Evolutionary conservation across 2,329 filamentous ascomycete genomes (phyloP), one percentile per base, ranked within the genome.

Genomic region (Proliferodiscus dingleyae): DNA sequence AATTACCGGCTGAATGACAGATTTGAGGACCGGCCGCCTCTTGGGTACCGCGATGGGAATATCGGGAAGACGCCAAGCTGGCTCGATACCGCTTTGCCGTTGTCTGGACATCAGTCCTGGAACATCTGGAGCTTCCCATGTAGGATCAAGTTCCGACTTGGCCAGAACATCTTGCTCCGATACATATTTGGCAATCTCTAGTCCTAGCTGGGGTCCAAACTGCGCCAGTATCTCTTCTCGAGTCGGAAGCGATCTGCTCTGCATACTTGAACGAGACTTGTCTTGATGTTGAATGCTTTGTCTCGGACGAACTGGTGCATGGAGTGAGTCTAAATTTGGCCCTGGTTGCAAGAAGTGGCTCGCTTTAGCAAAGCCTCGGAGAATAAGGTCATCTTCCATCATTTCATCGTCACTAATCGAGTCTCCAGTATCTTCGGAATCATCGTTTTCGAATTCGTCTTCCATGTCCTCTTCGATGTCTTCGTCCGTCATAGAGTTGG

Each of bases 331-430:
- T 15, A 52, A 24, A 37, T 48, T 37, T 10, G 50, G 46, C 15
- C 45, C 39, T 37, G 45, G 44, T 41, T 56, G 51, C 30, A 54
- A 29, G 24, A 52, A 51, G 18, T 46, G 52, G 21, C 49, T 55
- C n/a, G 53, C 54, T 29, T 50, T 49, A 5, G 54, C 46, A 42
- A 60, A 60, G 1, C 61, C 61, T 8, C 60, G 58, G 38, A 64
- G 43, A 41, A 64, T 63, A 38, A 62, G 39, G 40, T 64, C 59
- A 33, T 63, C 61, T 40, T 62, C 61, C 24, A 55, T 34, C 47
- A 60, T 55, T 23, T 58, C 60, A n/a, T 56, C 55, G 19, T 57
- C 54, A 34, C 50, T 48, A 37, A 45, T 30, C 46, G 49, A 49
- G 51, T 51, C 46, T 26, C 49, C 53, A 10, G 51, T 41, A 11